Evolutionary conservation across 352 stramenopile species (phyloP), one percentile per base, ranked within the genome.

Genomic region (Pythium aphanidermatum): DNA sequence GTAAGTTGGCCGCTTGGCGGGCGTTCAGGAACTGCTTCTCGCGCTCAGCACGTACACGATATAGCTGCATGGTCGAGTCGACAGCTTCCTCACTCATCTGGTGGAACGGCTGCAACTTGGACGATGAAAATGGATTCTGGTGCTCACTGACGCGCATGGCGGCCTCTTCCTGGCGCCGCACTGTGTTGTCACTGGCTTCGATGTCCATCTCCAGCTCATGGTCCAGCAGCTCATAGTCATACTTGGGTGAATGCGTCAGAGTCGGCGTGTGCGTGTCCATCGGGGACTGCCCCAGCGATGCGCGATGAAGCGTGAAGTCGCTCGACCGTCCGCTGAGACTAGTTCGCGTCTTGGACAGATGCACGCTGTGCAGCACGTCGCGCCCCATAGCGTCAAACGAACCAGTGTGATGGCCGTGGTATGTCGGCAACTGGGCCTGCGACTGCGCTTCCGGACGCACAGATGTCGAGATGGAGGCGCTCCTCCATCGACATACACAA

Each of bases 101-200:
- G 43, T 63, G 48, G 37, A 63, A 63, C 16, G 43, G 47, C 48
- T 58, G 47, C 19, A 63, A 39, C 11, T 45, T 47, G 33, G 55
- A 63, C 9, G 35, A 35, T 19, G 37, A 50, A 39, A 63, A 63
- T 32, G 53, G 53, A 20, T 60, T 55, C 23, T 50, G 30, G 42
- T 58, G 48, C 42, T 58, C 55, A 38, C 47, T 55, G 30, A 46
- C 55, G 43, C 46, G 53, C 39, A 62, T 34, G 21, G 46, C 46
- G 6, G 26, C 46, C 13, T 62, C 53, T 23, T 62, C 53, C 28
- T 51, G 39, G 26, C 41, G 53, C 17, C 38, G 40, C 9, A 47
- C 8, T 17, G 53, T 56, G 30, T 47, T 46, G 39, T 49, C 42
- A 17, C 42, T 54, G 19, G 33, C 48, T 17, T 51, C 36, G 12